These are phyloP conservation scores for Diaporthe sp. DNA, from an alignment of 2,329 filamentous ascomycete genomes.

Conservation along the genomic window DNA sequence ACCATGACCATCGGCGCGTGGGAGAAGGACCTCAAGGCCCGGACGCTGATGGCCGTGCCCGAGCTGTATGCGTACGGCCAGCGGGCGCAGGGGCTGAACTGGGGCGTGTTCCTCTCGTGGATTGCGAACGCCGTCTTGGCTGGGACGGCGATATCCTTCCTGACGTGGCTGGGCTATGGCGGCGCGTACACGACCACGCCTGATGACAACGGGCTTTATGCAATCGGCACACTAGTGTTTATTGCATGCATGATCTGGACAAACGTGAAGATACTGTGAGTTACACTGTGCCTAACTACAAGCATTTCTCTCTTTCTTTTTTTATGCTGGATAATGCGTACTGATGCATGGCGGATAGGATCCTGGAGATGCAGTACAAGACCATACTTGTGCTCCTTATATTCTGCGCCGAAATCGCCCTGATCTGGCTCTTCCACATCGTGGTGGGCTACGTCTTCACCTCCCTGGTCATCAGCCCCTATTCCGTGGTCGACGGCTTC, in stretches of 20 bases:
- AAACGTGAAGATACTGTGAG: slow-evolving; percentile 81
- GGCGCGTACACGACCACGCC: slow-evolving; percentile 60
- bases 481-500: slow-evolving; percentile 79
- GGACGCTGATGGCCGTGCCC: slow-evolving; percentile 90
- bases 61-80: slow-evolving; percentile 92
- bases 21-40: slow-evolving; percentile 87
- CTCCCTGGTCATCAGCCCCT: slow-evolving; percentile 66
- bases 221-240: slow-evolving; percentile 81
- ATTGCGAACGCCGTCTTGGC: slow-evolving; percentile 81
- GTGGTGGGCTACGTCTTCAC: slow-evolving; percentile 73
- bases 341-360: slow-evolving; percentile 57
- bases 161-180: slow-evolving; percentile 67
- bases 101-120: slow-evolving; percentile 81
- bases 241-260: slow-evolving; percentile 79
- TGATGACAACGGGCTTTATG: slow-evolving; percentile 78
- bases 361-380: slow-evolving; percentile 85
- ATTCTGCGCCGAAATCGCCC: slow-evolving; percentile 71
- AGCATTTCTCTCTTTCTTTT: not conserved
- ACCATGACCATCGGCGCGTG: slow-evolving; percentile 90
- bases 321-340: not conserved
- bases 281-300: slow-evolving; percentile 41
- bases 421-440: slow-evolving; percentile 82
- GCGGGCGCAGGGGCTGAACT: slow-evolving; percentile 78
- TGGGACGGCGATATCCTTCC: slow-evolving; percentile 77
- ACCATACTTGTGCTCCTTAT: slow-evolving; percentile 72